phyloP scores from a whole-genome alignment of 768 basidiomycete genomes.

The Galerina marginata region DNA sequence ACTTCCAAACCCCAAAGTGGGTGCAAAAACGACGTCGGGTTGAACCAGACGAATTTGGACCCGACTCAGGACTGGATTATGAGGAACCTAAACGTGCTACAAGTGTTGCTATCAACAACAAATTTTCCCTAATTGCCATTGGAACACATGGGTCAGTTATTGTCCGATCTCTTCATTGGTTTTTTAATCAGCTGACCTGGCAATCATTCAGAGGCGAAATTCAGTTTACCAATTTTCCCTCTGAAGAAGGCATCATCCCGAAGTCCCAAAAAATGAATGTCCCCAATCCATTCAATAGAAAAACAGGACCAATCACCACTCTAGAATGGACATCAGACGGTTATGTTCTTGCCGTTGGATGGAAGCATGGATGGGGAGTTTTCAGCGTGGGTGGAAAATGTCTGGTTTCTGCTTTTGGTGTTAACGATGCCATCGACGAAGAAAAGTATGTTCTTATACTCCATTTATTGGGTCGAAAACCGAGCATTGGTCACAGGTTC shows the following conservation, averaged over 20 bases:
- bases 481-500: slow-evolving; percentile 44
- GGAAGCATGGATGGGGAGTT: slow-evolving; percentile 88
- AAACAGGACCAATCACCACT: slow-evolving; percentile 64
- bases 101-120: slow-evolving; percentile 71
- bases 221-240: slow-evolving; percentile 72
- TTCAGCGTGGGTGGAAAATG: slow-evolving; percentile 91
- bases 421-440: slow-evolving; percentile 64
- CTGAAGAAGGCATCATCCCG: slow-evolving; percentile 59
- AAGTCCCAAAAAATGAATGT: slow-evolving; percentile 65
- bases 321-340: slow-evolving; percentile 97
- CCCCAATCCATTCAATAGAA: slow-evolving; percentile 63
- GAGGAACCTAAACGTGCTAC: slow-evolving; percentile 71
- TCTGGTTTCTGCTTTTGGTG: slow-evolving; percentile 76
- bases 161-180: not conserved
- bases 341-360: slow-evolving; percentile 92
- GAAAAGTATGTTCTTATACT: slow-evolving; percentile 44
- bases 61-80: slow-evolving; percentile 44
- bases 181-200: not conserved
- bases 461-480: slow-evolving; percentile 10
- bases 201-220: slow-evolving; percentile 60
- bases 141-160: slow-evolving; percentile 68
- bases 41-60: slow-evolving; percentile 48
- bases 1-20: slow-evolving; percentile 77
- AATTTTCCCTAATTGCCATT: slow-evolving; percentile 83
- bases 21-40: slow-evolving; percentile 75